phyloP scores from a whole-genome alignment of 495 filamentous ascomycete genomes.

The Tuber magnatum region DNA sequence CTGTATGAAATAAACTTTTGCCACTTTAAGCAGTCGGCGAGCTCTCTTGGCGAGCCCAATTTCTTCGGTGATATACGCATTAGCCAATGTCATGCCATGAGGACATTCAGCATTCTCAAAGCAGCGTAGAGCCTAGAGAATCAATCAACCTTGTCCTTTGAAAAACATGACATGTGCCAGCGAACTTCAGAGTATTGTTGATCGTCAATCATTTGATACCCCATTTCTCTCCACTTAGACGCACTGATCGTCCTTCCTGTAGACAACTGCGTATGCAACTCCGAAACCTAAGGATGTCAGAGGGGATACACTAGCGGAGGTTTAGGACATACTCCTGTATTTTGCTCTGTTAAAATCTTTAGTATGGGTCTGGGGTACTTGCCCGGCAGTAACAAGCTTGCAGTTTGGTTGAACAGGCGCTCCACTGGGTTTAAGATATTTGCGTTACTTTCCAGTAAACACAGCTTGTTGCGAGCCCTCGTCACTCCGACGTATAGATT shows the following conservation, averaged over 20 bases:
- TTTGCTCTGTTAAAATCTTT: constrained; percentile 6
- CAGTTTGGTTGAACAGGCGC: constrained; percentile 13
- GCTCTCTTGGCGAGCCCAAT: constrained; percentile 13
- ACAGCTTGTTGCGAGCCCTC: constrained; percentile 12
- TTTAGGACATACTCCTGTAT: not conserved
- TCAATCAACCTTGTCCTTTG: not conserved
- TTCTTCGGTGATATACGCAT: constrained; percentile 21
- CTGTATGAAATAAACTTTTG: constrained; percentile 11
- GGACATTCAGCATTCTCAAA: constrained; percentile 21
- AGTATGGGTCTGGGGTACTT: constrained; percentile 12
- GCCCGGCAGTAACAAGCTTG: not conserved
- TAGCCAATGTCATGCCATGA: constrained; percentile 10
- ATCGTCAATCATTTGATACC: constrained; percentile 27
- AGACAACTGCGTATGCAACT: not conserved
- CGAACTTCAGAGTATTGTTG: constrained; percentile 27
- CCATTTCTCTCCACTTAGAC: constrained; percentile 24
- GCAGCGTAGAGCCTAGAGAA: constrained; percentile 24
- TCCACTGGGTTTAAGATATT: constrained; percentile 4
- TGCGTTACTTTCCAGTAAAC: constrained; percentile 18
- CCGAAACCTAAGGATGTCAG: constrained; percentile 13
- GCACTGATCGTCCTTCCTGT: constrained; percentile 11
- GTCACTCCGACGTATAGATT: constrained; percentile 23
- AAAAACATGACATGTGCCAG: not conserved
- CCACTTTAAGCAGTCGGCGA: constrained; percentile 1
- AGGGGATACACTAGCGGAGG: not conserved